These are phyloP conservation scores for Fusarium sp. DNA, from an alignment of 2,329 filamentous ascomycete species.

Conservation along the genomic window DNA sequence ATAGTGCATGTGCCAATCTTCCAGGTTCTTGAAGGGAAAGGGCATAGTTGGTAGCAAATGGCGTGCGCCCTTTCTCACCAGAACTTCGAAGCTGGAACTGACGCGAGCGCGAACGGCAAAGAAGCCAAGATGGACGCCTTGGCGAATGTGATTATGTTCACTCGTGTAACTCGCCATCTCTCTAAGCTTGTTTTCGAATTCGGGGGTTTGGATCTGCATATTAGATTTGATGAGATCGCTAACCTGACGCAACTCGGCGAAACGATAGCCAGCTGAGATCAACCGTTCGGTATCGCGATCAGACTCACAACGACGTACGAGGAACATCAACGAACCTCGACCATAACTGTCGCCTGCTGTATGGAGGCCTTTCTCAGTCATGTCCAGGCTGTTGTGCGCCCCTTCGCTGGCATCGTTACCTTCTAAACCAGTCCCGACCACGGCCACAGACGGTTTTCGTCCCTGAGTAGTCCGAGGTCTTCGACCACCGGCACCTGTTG, in stretches of 20 bases:
- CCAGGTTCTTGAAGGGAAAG: constrained; percentile 64
- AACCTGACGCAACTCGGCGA: constrained; percentile 76
- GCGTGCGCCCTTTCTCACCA: constrained; percentile 66
- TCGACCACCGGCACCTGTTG: constrained; percentile 63
- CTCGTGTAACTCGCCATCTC: constrained; percentile 71
- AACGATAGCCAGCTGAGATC: constrained; percentile 80
- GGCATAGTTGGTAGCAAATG: constrained; percentile 71
- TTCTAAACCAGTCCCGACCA: constrained; percentile 22
- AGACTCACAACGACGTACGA: constrained; percentile 72
- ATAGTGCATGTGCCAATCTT: constrained; percentile 66
- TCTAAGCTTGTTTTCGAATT: constrained; percentile 70
- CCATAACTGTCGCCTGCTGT: constrained; percentile 59
- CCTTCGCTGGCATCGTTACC: constrained; percentile 27
- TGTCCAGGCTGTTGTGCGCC: constrained; percentile 46
- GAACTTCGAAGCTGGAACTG: constrained; percentile 69
- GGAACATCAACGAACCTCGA: constrained; percentile 82
- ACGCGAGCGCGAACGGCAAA: constrained; percentile 67
- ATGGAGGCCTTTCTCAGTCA: constrained; percentile 56
- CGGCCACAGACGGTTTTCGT: constrained; percentile 31
- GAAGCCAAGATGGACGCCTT: constrained; percentile 67
- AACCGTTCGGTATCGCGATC: constrained; percentile 71
- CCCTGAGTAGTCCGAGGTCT: constrained; percentile 27
- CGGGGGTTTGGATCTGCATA: constrained; percentile 76
- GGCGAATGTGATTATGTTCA: constrained; percentile 58
- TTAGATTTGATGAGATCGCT: constrained; percentile 74